A percentile compares a stretch with the other conserved stretches of the same genome.
phyloP scores from a whole-genome alignment of 176 grass and related monocot species.

The Aechmea fasciata region DNA sequence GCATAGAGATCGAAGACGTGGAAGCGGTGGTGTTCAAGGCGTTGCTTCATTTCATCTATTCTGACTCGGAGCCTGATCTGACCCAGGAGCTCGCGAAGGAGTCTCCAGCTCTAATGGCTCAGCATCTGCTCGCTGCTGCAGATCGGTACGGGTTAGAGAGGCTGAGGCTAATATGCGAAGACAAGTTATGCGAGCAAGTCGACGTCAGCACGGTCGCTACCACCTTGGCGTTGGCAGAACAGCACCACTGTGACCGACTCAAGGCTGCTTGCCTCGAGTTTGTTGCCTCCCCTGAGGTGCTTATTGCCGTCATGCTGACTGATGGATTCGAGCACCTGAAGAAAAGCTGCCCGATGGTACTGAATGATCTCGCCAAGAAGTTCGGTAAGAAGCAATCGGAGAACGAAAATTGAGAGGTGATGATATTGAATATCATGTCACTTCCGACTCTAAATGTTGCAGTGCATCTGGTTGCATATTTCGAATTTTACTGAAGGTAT shows the following conservation, averaged over 20 bases:
- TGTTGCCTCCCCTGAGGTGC: constrained; percentile 14
- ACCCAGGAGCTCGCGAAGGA: neutral
- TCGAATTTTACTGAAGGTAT: too few species aligned
- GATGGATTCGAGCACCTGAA: constrained; percentile 31
- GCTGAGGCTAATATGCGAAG: constrained; percentile 39
- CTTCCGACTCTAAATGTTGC: too few species aligned
- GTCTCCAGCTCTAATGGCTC: neutral
- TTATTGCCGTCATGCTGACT: constrained; percentile 4
- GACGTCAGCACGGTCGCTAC: constrained; percentile 18
- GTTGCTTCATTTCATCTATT: constrained; percentile 40
- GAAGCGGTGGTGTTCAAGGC: constrained; percentile 21
- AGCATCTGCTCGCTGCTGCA: constrained; percentile 28
- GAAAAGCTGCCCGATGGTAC: constrained; percentile 23
- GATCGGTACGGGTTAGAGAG: constrained; percentile 35
- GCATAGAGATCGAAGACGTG: constrained; percentile 21
- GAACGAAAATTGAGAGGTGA: neutral
- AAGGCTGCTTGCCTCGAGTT: constrained; percentile 37
- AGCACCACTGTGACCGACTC: constrained; percentile 28
- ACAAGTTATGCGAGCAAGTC: constrained; percentile 18
- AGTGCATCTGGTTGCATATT: too few species aligned
- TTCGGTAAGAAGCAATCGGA: neutral
- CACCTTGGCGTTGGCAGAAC: constrained; percentile 28
- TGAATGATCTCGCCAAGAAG: constrained; percentile 17
- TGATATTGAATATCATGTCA: too few species aligned
- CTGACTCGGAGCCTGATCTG: constrained; percentile 14